Base-by-base conservation (phyloP, 495 filamentous ascomycete species). In the Penicillium longicatenatum region DNA sequence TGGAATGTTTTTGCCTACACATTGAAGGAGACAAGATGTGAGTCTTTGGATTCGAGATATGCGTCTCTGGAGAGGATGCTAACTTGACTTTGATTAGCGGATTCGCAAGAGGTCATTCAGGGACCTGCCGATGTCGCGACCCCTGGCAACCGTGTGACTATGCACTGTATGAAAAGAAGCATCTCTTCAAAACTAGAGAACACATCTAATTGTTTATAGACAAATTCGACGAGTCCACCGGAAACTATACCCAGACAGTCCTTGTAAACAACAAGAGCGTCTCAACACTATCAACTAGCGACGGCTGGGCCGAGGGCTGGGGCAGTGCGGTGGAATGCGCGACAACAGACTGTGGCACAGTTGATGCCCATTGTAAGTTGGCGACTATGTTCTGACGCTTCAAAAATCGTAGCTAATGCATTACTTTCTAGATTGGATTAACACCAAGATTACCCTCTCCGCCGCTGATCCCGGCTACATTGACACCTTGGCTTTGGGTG, bases 291-390 rank as follows among this genome's bases (percentile, higher is more conserved):
- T 75, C 74, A 22, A 75, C 74, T 21, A 69, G 72, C 55, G 58
- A 65, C 52, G 70, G 64, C 17, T 35, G 61, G 10, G 59, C 73
- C 24, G 55, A 73, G 55, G 72, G 72, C 51, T 76, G 75, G 73
- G 75, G 73, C 10, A 75, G 71, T 43, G 68, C 75, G 7, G 70
- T 78, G 1, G 75, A 78, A 50, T 78, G 75, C 35, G 71, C 71
- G 33, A 64, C 63, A 24, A 52, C 61, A 24, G 64, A 72, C 56
- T 78, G 75, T 60, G 74, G 75, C 44, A 74, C 70, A 58, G 66
- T 78, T 33, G 60, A 62, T 35, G 67, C 67, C 47, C 75, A 78
- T 55, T 55, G 70, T 70, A 66, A 60, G 67, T 59, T 6, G 30
- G 42, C 3, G 44, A 14, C 12, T 37, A n/a, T n/a, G n/a, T 17